phyloP scores from a whole-genome alignment of 805 yeast genomes.

The Teunomyces kruisii region DNA sequence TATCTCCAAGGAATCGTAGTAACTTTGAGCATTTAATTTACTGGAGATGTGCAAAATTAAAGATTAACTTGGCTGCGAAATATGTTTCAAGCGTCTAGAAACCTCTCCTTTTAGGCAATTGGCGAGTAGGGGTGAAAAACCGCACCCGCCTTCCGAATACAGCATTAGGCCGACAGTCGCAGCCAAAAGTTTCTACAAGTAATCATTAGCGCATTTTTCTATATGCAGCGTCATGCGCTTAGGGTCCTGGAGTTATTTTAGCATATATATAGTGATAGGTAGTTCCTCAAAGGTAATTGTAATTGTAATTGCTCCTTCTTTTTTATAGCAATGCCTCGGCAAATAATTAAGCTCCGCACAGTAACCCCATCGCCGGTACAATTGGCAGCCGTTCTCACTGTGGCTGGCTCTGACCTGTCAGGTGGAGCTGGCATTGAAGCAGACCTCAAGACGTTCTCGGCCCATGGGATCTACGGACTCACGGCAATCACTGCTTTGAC shows the following conservation, averaged over 20 bases:
- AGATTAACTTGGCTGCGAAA: not conserved
- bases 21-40: too few relatives aligned
- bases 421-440: constrained; percentile 96
- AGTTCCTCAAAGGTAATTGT: not conserved
- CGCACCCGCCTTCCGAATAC: too few relatives aligned
- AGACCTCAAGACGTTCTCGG: constrained; percentile 75
- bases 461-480: constrained; percentile 72
- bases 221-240: constrained; percentile 10
- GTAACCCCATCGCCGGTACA: constrained; percentile 2
- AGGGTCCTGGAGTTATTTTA: not conserved
- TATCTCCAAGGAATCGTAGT: too few relatives aligned
- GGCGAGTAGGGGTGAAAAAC: too few relatives aligned
- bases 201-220: constrained; percentile 7
- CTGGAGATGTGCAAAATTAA: too few relatives aligned
- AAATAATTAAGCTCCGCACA: not conserved
- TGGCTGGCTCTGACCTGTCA: constrained; percentile 79
- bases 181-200: not conserved
- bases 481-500: constrained; percentile 80
- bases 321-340: not conserved
- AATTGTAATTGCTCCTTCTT: too few relatives aligned
- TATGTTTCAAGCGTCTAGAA: not conserved
- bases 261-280: not conserved
- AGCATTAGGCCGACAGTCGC: not conserved
- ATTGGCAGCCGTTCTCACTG: constrained; percentile 25
- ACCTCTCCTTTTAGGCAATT: too few relatives aligned